Base-by-base conservation (phyloP, 2,329 filamentous ascomycete species). In the Neonectria hederae region DNA sequence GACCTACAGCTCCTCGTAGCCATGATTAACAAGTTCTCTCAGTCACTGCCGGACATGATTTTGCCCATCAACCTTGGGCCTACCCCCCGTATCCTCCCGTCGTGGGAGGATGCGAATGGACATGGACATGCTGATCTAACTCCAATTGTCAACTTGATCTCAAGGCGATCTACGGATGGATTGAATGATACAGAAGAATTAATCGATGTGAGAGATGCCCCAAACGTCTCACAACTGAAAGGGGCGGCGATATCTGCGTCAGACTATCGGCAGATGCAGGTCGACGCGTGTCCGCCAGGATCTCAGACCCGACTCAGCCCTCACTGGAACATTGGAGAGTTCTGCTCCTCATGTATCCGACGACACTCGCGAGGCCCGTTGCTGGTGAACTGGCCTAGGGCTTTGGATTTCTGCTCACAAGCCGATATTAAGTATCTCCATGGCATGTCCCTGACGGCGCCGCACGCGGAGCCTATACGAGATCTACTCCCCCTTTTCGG, bases 31-130 rank as follows among this genome's bases (percentile, higher is more conserved):
- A 81, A 84, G 2, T 97, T 97, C 71, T 85, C 89, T 2, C 80
- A 89, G 67, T 87, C 91, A 73, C 82, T 97, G 14, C 92, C 93
- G 1, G 88, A 94, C 67, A 94, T 97, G 92, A 88, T 93, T 67
- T 79, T 97, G 21, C 91, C 92, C 0, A 92, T 97, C 80, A 97
- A 97, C 74, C 83, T 92, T 21, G 87, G 91, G 19, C 62, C 69
- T 10, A 66, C 72, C 8, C 79, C 79, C 17, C 75, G 79, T 5
- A 69, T 81, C n/a, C 68, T 81, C 5, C 78, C 79, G 1, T 88
- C 92, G 0, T 89, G 90, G 80, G 88, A 92, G 61, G 87, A 92
- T 62, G 82, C 69, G 17, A 70, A 73, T 43, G 65, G 66, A 5
- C 62, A 69, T 28, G 65, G 32, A n/a, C 61, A 68, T 45, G 71